These are phyloP conservation scores for Phytophthora capsici DNA, from an alignment of 352 stramenopile species.

Conservation along the genomic window DNA sequence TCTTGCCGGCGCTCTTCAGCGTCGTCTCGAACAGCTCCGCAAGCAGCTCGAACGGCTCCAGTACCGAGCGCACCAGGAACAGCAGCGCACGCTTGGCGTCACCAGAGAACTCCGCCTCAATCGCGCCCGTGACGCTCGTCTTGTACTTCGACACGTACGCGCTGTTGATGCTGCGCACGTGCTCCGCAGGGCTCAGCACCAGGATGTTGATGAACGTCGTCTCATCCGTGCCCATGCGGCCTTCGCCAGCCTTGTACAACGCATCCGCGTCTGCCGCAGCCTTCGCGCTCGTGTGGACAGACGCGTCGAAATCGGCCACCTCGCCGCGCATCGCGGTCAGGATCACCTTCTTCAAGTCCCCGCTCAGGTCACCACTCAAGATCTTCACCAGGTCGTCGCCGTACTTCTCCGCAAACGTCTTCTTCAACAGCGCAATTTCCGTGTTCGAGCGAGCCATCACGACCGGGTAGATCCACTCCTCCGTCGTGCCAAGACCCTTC, in stretches of 20 bases:
- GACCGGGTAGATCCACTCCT: constrained; percentile 61
- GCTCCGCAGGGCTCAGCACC: constrained; percentile 43
- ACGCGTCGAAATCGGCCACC: constrained; percentile 47
- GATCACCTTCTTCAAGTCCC: constrained; percentile 68
- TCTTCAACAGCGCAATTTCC: constrained; percentile 76
- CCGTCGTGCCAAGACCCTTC: constrained; percentile 58
- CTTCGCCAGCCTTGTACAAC: constrained; percentile 70
- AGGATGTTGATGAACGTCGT: constrained; percentile 55
- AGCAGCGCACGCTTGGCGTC: constrained; percentile 46
- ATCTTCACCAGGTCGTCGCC: constrained; percentile 55
- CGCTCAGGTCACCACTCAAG: constrained; percentile 51
- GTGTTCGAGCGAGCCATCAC: constrained; percentile 57
- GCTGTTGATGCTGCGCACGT: constrained; percentile 55
- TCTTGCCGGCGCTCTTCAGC: constrained; percentile 41
- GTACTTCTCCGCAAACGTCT: constrained; percentile 64
- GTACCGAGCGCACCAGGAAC: constrained; percentile 37
- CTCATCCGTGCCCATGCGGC: constrained; percentile 64
- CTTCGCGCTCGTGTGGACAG: constrained; percentile 60
- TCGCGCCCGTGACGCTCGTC: constrained; percentile 51
- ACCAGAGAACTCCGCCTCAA: constrained; percentile 58
- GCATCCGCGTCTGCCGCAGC: constrained; percentile 50
- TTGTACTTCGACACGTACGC: constrained; percentile 58
- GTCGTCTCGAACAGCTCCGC: constrained; percentile 44
- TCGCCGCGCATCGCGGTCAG: constrained; percentile 45
- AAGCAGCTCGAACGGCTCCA: constrained; percentile 36